Evolutionary conservation across 2,329 filamentous ascomycete genomes (phyloP).

Genomic region (Pleomassaria siparia): DNA sequence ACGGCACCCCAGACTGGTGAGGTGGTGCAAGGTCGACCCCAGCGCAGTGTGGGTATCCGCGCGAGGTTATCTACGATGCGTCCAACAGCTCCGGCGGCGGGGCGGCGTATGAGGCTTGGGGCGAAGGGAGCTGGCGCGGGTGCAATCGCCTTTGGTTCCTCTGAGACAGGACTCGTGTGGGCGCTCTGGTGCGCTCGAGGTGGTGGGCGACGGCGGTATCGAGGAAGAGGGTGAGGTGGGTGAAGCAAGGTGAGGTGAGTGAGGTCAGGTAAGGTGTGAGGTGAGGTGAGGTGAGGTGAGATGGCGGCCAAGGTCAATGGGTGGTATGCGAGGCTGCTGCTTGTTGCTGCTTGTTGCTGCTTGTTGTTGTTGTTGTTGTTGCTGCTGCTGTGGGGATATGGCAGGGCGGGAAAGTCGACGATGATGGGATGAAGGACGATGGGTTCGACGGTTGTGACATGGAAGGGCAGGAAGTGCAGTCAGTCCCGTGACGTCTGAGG

Average conservation of each 20-base stretch:
- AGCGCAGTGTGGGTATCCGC: background rate
- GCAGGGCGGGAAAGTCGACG: background rate
- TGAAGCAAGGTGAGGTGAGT: no score
- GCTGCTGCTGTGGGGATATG: background rate
- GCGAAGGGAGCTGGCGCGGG: background rate
- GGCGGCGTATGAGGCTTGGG: no score
- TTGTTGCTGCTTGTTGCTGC: background rate
- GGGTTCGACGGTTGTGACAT: constrained; percentile 27
- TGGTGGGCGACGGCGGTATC: no score
- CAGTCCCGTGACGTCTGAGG: constrained; percentile 33
- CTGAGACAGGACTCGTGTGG: no score
- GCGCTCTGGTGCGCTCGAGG: no score
- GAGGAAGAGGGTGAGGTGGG: no score
- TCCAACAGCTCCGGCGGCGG: no score
- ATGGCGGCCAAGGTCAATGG: no score
- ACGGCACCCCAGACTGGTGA: constrained; percentile 1
- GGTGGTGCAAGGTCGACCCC: constrained; percentile 1
- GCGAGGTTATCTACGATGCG: background rate
- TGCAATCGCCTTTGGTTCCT: no score
- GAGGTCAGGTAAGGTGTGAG: no score
- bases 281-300: no score
- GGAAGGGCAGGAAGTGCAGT: constrained; percentile 19
- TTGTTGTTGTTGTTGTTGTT: background rate
- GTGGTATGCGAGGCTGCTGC: no score
- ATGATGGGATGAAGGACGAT: constrained; percentile 3